Conservation (phyloP, 75 land plant genomes). For the Cryptomeria japonica region DNA sequence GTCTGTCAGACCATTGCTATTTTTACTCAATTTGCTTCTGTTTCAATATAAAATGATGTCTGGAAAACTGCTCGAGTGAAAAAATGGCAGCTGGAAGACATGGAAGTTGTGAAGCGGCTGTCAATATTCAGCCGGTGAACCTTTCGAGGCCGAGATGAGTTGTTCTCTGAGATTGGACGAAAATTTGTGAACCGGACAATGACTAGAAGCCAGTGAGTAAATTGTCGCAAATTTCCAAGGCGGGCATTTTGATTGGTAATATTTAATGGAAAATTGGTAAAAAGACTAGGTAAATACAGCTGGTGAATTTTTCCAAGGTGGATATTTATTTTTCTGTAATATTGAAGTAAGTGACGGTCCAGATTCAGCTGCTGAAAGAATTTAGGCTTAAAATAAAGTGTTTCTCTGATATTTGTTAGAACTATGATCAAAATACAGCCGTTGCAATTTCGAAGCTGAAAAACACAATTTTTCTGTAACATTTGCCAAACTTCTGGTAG, state of each 20-base stretch:
- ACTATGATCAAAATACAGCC: not conserved
- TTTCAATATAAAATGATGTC: slow-evolving; percentile 1
- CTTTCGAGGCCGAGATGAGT: not conserved
- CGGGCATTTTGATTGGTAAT: not conserved
- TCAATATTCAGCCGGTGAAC: not conserved
- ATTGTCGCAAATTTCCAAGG: too few species aligned
- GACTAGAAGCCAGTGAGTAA: too few species aligned
- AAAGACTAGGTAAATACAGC: not conserved
- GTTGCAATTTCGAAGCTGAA: not conserved
- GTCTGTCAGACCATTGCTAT: not conserved
- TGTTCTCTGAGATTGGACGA: not conserved
- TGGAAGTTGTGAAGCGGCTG: not conserved
- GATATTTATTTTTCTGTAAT: not conserved
- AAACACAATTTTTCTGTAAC: not conserved
- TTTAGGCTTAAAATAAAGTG: not conserved
- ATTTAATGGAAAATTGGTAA: not conserved
- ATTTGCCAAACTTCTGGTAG: not conserved
- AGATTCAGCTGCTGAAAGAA: not conserved
- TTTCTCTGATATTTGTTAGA: not conserved
- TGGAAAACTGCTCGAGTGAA: not conserved
- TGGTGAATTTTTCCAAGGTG: not conserved
- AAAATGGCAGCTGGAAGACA: not conserved
- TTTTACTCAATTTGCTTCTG: not conserved
- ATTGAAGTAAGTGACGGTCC: not conserved
- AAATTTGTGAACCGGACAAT: not conserved